Base-by-base conservation (phyloP, 306 rosid species). In the Acacia confusa region DNA sequence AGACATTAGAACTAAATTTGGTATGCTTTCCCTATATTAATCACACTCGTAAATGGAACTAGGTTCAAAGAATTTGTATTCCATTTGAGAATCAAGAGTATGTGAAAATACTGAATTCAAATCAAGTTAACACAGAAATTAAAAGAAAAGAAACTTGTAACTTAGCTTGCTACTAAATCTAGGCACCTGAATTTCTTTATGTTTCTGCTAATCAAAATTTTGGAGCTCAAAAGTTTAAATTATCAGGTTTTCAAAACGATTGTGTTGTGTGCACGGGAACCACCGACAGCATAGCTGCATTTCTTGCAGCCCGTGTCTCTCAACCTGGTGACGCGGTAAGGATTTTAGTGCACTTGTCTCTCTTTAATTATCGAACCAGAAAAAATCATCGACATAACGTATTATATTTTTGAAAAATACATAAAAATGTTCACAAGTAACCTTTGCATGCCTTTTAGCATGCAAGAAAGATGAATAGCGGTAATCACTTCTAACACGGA, bases 231-330 rank as follows among this genome's bases (percentile, higher is more conserved):
- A 74, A 83, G 44, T 81, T 78, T 63, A 75, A 53, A 78, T 38
- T 81, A 19, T 86, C 89, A 94, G 98, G 92, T 74, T 92, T 94
- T 80, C 80, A 87, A 53, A 87, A 85, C 28, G 95, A 90, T 65
- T 94, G 98, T 87, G 85, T 77, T 80, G 95, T 89, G 60, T 94
- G 97, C 88, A 66, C 92, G 0, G 98, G 98, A 91, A 94, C 98
- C 84, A 94, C 98, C 7, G 98, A 94, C 82, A 94, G 98, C 71
- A 91, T 94, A 79, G 98, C 98, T 61, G 98, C 98, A 41, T 92
- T 94, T 88, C 93, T 92, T 70, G 98, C 98, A 22, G 94, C 98
- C 74, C 89, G 91, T 34, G 98, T 93, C 69, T 91, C 91, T 69
- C 83, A 87, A 77, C 90, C 97, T 2, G 98, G 98, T 81, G 83